A percentile compares a stretch with the other conserved stretches of the same genome.
Conservation (phyloP, 148 eudicot species). For the Simmondsia chinensis region DNA sequence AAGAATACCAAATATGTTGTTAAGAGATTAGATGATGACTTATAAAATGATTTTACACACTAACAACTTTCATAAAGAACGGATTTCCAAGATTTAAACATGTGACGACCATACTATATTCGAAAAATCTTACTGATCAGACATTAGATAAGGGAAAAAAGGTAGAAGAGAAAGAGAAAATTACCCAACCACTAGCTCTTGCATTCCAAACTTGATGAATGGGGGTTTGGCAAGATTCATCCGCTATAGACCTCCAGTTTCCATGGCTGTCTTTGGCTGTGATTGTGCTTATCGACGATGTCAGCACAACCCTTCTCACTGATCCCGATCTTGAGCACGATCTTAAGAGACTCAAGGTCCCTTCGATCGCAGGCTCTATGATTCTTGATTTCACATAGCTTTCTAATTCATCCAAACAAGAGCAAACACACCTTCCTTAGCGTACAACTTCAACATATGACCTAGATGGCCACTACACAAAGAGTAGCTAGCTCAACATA, state of each 20-base stretch:
- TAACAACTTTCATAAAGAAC: too few species aligned
- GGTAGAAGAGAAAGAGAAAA: too few species aligned
- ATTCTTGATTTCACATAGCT: slow-evolving; percentile 32
- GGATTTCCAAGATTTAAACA: too few species aligned
- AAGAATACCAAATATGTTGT: too few species aligned
- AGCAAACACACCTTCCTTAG: not conserved
- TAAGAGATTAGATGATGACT: too few species aligned
- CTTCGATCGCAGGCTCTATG: slow-evolving; percentile 54
- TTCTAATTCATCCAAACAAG: slow-evolving; percentile 16
- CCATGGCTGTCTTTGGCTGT: slow-evolving; percentile 43
- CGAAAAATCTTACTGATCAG: too few species aligned
- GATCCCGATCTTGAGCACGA: slow-evolving; percentile 38
- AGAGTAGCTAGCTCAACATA: too few species aligned
- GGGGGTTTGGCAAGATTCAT: slow-evolving; percentile 49
- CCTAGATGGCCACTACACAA: too few species aligned
- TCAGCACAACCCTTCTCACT: slow-evolving; percentile 52
- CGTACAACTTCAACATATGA: not conserved
- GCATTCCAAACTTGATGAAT: slow-evolving; percentile 33
- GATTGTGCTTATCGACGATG: slow-evolving; percentile 74
- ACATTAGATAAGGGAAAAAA: too few species aligned
- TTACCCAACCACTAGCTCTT: slow-evolving; percentile 71
- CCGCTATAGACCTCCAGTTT: slow-evolving; percentile 38
- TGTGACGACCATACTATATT: too few species aligned
- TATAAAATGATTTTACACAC: too few species aligned
- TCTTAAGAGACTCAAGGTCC: slow-evolving; percentile 57